Conservation (phyloP, 1,139 yeast species). For the Hyphopichia pseudoburtonii region DNA sequence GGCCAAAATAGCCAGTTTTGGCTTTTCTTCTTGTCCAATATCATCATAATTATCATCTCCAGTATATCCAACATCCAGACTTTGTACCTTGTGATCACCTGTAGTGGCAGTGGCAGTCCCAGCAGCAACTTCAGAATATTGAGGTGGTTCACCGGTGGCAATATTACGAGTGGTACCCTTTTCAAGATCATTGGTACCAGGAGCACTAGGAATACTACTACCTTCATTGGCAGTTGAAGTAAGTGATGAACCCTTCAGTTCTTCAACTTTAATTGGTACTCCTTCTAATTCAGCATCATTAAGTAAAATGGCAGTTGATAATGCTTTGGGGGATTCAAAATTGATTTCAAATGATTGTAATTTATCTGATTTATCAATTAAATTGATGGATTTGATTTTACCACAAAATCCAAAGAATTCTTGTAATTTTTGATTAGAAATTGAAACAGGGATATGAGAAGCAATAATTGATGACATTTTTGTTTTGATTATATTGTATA, state of each 20-base stretch:
- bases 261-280: slow-evolving; percentile 48
- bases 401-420: slow-evolving; percentile 83
- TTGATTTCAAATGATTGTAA: slow-evolving; percentile 47
- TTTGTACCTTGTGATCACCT: slow-evolving; percentile 24
- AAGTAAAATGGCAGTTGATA: slow-evolving; percentile 69
- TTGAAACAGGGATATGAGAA: slow-evolving; percentile 56
- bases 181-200: slow-evolving; percentile 6
- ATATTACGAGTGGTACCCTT: too few relatives aligned
- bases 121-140: slow-evolving; percentile 17
- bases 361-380: slow-evolving; percentile 27
- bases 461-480: slow-evolving; percentile 54
- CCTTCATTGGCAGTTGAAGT: slow-evolving; percentile 18
- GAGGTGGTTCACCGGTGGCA: slow-evolving; percentile 14
- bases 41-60: slow-evolving; percentile 45
- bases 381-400: slow-evolving; percentile 48
- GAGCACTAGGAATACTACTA: too few relatives aligned
- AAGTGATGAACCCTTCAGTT: slow-evolving; percentile 15
- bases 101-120: slow-evolving; percentile 9
- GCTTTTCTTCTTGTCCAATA: slow-evolving; percentile 74
- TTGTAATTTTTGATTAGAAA: slow-evolving; percentile 54
- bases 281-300: slow-evolving; percentile 76
- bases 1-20: slow-evolving; percentile 73
- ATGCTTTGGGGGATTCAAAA: slow-evolving; percentile 62
- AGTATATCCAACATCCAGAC: slow-evolving; percentile 20
- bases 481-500: too few relatives aligned